These are phyloP conservation scores for Coprinopsis strossmayeri DNA, from an alignment of 768 basidiomycete genomes.

Conservation along the genomic window DNA sequence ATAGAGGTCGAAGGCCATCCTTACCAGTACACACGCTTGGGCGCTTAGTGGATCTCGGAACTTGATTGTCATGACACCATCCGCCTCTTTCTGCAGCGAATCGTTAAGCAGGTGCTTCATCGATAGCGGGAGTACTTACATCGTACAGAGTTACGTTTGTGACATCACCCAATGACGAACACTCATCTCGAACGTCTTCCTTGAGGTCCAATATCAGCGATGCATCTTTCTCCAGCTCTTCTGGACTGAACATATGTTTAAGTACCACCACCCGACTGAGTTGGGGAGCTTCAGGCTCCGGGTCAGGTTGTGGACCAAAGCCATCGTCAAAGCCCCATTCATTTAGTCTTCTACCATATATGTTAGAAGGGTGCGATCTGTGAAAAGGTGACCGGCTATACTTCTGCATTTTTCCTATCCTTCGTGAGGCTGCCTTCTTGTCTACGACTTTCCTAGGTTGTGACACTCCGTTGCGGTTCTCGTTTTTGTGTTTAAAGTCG, in stretches of 20 bases:
- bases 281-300: constrained; percentile 39
- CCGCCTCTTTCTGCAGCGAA: constrained; percentile 67
- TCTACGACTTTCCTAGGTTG: constrained; percentile 60
- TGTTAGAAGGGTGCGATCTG: constrained; percentile 1
- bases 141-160: constrained; percentile 95
- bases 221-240: constrained; percentile 82
- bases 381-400: constrained; percentile 24
- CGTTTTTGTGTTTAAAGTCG: constrained; percentile 68
- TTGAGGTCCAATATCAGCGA: constrained; percentile 87
- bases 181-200: constrained; percentile 94
- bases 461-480: constrained; percentile 24
- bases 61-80: constrained; percentile 94
- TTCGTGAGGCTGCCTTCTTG: constrained; percentile 69
- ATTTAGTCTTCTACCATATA: constrained; percentile 62
- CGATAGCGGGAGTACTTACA: constrained; percentile 33
- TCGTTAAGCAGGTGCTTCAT: constrained; percentile 24
- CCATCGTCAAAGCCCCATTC: constrained; percentile 97
- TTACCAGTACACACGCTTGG: constrained; percentile 82
- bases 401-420: constrained; percentile 87
- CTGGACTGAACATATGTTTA: constrained; percentile 89
- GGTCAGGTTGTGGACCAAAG: constrained; percentile 66
- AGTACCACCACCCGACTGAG: constrained; percentile 82
- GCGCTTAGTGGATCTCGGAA: constrained; percentile 91
- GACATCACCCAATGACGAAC: constrained; percentile 84
- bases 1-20: not conserved